Conservation (phyloP, 1,139 yeast genomes). For the Taphrina communis region DNA sequence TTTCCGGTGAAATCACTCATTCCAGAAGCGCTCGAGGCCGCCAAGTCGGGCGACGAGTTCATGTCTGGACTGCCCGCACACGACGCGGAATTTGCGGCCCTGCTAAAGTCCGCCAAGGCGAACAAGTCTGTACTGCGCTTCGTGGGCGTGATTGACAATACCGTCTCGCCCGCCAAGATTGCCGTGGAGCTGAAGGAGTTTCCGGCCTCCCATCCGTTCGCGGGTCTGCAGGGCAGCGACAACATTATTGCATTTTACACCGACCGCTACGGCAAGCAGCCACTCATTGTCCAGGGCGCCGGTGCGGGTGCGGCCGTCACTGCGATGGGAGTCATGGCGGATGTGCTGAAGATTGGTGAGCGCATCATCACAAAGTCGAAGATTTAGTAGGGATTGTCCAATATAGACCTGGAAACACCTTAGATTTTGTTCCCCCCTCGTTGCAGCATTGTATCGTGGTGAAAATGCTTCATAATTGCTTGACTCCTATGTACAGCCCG, state of each 20-base stretch:
- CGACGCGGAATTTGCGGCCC: conserved; percentile 75
- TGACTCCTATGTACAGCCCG: conserved; percentile 20
- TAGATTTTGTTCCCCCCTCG: no score
- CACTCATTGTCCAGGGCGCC: conserved; percentile 95
- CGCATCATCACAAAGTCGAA: conserved; percentile 14
- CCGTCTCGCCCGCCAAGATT: conserved; percentile 54
- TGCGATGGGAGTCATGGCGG: conserved; percentile 97
- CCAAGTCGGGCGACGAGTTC: conserved; percentile 57
- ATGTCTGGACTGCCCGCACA: conserved; percentile 77
- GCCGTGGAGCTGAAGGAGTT: conserved; percentile 85
- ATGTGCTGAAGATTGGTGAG: conserved; percentile 82
- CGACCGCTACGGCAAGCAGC: conserved; percentile 81
- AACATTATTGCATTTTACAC: conserved; percentile 92
- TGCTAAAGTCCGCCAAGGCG: conserved; percentile 79
- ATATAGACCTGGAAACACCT: no score
- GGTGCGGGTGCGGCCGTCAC: conserved; percentile 99
- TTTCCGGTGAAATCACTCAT: conserved; percentile 93
- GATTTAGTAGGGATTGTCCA: background rate
- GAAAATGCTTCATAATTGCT: conserved; percentile 3
- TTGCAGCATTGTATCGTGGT: no score
- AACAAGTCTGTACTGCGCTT: conserved; percentile 89
- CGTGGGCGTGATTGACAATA: conserved; percentile 85
- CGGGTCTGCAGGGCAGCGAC: conserved; percentile 92
- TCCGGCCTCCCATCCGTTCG: conserved; percentile 89
- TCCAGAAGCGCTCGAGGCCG: conserved; percentile 81